phyloP scores from a whole-genome alignment of 305 asterid species.

The Euphrasia arctica region DNA sequence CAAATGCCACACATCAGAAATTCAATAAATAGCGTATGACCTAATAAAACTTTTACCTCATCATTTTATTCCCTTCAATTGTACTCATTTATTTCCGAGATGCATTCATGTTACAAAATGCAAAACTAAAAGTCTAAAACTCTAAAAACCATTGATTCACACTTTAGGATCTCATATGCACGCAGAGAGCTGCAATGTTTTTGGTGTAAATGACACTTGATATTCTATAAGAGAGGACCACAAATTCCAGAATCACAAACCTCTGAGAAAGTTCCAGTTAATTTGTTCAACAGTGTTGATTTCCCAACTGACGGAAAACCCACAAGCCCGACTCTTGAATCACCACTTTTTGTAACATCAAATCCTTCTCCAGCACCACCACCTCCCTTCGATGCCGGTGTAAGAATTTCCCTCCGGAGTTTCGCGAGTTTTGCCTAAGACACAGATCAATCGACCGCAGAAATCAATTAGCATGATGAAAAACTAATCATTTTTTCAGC shows the following conservation, averaged over 20 bases:
- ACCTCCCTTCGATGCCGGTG: constrained; percentile 90
- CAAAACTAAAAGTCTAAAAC: neutral
- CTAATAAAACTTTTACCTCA: neutral
- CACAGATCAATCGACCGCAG: constrained; percentile 23
- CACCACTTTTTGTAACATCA: constrained; percentile 98
- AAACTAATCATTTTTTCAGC: constrained; percentile 2
- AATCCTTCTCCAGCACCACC: constrained; percentile 99
- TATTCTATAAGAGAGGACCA: neutral
- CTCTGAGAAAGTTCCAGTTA: constrained; percentile 97
- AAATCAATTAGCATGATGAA: constrained; percentile 19
- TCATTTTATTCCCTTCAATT: neutral
- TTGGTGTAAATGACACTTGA: neutral
- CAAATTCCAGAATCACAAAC: constrained; percentile 36
- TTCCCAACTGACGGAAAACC: constrained; percentile 99
- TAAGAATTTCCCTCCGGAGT: constrained; percentile 89
- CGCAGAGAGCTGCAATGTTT: neutral
- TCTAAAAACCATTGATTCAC: neutral
- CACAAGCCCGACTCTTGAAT: constrained; percentile 94
- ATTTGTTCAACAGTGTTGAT: constrained; percentile 86
- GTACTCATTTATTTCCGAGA: neutral
- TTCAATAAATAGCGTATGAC: neutral
- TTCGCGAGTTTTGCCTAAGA: constrained; percentile 92
- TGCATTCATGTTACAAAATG: neutral
- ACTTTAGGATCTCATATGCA: neutral
- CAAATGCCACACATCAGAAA: neutral